phyloP scores from a whole-genome alignment of 306 rosid species.

The Pyrus pyrifolia region DNA sequence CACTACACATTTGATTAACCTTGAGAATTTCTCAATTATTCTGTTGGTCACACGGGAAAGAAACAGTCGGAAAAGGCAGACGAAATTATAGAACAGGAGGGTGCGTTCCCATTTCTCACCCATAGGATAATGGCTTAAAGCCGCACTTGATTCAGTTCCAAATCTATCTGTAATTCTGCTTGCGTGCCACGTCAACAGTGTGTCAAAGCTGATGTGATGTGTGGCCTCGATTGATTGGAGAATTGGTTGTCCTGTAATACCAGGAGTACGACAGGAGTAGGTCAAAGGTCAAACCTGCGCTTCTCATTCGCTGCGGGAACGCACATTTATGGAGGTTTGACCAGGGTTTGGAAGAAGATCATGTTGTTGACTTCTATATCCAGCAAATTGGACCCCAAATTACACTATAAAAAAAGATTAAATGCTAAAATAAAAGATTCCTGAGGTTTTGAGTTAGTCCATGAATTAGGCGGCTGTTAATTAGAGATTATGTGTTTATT shows the following conservation, averaged over 20 bases:
- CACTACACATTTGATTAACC: not conserved
- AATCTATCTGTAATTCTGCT: not conserved
- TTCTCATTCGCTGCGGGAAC: not conserved
- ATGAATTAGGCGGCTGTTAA: not conserved
- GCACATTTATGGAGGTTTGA: not conserved
- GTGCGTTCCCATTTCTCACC: slow-evolving; percentile 21
- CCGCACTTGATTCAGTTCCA: not conserved
- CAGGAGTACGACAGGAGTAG: not conserved
- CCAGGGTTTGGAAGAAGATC: not conserved
- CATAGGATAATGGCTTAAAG: not conserved
- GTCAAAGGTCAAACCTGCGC: not conserved
- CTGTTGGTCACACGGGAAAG: not conserved
- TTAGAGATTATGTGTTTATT: not conserved
- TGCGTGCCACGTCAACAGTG: not conserved
- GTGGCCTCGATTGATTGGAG: not conserved
- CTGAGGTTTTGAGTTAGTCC: not conserved
- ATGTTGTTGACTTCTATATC: not conserved
- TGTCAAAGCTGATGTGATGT: not conserved
- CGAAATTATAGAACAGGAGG: not conserved
- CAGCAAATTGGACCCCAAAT: not conserved
- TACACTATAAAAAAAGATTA: no score
- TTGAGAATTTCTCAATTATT: not conserved
- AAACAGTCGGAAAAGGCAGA: not conserved
- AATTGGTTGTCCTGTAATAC: not conserved
- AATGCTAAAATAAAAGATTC: no score